Conservation (phyloP, 2,329 filamentous ascomycete species). For the Dactylonectria macrodidyma region DNA sequence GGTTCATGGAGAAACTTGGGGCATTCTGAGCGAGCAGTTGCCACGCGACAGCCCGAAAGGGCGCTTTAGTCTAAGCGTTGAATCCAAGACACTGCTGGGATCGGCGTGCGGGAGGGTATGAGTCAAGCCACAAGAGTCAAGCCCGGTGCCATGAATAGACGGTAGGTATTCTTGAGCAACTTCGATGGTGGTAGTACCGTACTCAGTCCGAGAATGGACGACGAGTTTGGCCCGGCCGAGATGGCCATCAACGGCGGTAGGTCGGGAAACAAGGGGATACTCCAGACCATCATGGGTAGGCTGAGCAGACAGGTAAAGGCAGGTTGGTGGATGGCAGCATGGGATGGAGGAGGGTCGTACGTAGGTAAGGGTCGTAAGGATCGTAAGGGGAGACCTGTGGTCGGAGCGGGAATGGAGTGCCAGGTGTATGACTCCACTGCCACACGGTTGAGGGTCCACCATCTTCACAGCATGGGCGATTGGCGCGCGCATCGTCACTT, state of each 20-base stretch:
- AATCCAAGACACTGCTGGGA: slow-evolving; percentile 6
- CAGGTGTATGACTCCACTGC: slow-evolving; percentile 23
- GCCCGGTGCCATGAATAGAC: neutral
- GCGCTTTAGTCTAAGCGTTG: slow-evolving; percentile 11
- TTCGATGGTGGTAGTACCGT: too few species aligned
- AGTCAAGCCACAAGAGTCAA: slow-evolving; percentile 26
- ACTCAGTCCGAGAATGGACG: neutral
- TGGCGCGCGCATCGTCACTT: slow-evolving; percentile 26
- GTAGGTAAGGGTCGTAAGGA: neutral
- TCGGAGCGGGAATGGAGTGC: slow-evolving; percentile 23
- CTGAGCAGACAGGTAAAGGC: slow-evolving; percentile 5
- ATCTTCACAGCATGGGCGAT: slow-evolving; percentile 10
- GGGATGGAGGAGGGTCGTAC: slow-evolving; percentile 10
- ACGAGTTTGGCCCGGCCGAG: neutral
- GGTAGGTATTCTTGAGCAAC: neutral
- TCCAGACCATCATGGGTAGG: neutral
- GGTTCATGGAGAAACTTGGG: slow-evolving; percentile 9
- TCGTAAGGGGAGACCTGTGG: neutral
- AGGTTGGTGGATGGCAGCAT: neutral
- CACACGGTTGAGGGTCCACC: slow-evolving; percentile 25
- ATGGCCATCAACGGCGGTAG: neutral
- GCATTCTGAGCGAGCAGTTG: slow-evolving; percentile 2
- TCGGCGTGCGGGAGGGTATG: slow-evolving; percentile 21
- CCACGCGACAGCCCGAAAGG: slow-evolving; percentile 24
- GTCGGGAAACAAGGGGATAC: neutral